Base-by-base conservation (phyloP, 2,329 filamentous ascomycete genomes). In the Teratosphaeria epicoccoides region DNA sequence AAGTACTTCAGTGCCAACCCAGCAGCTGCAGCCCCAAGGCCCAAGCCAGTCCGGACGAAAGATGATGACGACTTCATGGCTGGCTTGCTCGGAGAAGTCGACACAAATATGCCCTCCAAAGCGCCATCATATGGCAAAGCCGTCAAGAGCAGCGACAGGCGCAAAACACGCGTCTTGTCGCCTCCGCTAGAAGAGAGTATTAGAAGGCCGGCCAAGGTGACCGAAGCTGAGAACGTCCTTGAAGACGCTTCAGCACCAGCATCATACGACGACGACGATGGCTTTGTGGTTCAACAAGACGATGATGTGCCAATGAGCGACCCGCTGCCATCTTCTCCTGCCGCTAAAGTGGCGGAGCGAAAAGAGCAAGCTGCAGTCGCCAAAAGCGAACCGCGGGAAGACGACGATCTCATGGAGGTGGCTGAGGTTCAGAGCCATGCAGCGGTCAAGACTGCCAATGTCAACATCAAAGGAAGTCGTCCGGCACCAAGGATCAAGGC, bases 1-100 rank as follows among this genome's bases (percentile, higher is more conserved):
- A 91, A 94, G 63, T 98, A 94, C 71, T 97, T 98, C 68, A 91
- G 80, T 59, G 87, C 85, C 61, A 88, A 88, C 50, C 79, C 81
- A 28, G 74, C 75, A 29, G 74, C 75, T 46, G 69, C 74, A 33
- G 83, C 83, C 52, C 75, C 84, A 12, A 97, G 96, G 67, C 77
- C 85, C 17, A 97, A 95, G 79, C 52, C 50, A 4, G 60, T 58
- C 17, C 55, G 59, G 37, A 62, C 52, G 6, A 85, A 90, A 61
- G 91, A 88, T 59, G 91, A 97, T 63, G 85, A 88, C 52, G 85
- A 86, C 52, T 98, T 97, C 70, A 80, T 98, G 70, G 80, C 82
- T 17, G 82, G 84, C 63, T 77, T 98, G 1, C 80, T 98, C 1
- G 88, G 83, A 54, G 88, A 96, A 69, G 87, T 98, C 51, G 88